Percentiles rank a stretch among this genome's conserved stretches.
phyloP scores from a whole-genome alignment of 768 basidiomycete genomes.

The Boletus tomentosulus region DNA sequence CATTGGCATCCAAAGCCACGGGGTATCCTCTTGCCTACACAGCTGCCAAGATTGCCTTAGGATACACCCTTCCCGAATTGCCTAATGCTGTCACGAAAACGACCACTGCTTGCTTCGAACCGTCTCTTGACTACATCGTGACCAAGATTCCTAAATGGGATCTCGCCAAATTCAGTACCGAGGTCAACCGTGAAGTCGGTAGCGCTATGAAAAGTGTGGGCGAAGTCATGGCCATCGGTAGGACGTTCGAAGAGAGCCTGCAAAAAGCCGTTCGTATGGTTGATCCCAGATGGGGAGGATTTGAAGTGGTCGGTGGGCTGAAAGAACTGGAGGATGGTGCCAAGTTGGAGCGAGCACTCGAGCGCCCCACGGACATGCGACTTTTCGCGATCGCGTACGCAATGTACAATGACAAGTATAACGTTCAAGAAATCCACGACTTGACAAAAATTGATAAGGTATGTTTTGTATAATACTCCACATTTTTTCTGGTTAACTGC shows the following conservation, averaged over 20 bases:
- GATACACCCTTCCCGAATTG: slow-evolving; percentile 94
- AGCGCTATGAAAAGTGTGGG: slow-evolving; percentile 99
- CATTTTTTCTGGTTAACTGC: background rate
- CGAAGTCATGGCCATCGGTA: slow-evolving; percentile 99
- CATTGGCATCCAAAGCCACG: slow-evolving; percentile 97
- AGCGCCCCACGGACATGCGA: slow-evolving; percentile 89
- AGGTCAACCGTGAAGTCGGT: slow-evolving; percentile 92
- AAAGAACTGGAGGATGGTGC: slow-evolving; percentile 69
- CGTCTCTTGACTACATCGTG: slow-evolving; percentile 97
- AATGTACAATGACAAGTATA: slow-evolving; percentile 90
- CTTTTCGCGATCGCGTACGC: slow-evolving; percentile 97
- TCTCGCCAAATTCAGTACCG: slow-evolving; percentile 91
- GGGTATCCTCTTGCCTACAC: slow-evolving; percentile 99
- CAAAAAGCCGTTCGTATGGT: slow-evolving; percentile 99
- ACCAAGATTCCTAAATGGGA: slow-evolving; percentile 99
- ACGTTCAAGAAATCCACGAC: slow-evolving; percentile 86
- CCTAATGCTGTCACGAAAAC: slow-evolving; percentile 99
- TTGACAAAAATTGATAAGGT: slow-evolving; percentile 99
- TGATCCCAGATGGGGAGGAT: slow-evolving; percentile 94
- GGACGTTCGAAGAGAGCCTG: slow-evolving; percentile 97
- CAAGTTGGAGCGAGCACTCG: slow-evolving; percentile 72
- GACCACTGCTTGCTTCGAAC: slow-evolving; percentile 98
- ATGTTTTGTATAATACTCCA: background rate
- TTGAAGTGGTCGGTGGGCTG: slow-evolving; percentile 89
- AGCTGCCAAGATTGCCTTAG: slow-evolving; percentile 97